Percentiles rank a stretch among this genome's conserved stretches.
Conservation (phyloP, 495 filamentous ascomycete genomes). For the Penicillium psychrofluorescens region DNA sequence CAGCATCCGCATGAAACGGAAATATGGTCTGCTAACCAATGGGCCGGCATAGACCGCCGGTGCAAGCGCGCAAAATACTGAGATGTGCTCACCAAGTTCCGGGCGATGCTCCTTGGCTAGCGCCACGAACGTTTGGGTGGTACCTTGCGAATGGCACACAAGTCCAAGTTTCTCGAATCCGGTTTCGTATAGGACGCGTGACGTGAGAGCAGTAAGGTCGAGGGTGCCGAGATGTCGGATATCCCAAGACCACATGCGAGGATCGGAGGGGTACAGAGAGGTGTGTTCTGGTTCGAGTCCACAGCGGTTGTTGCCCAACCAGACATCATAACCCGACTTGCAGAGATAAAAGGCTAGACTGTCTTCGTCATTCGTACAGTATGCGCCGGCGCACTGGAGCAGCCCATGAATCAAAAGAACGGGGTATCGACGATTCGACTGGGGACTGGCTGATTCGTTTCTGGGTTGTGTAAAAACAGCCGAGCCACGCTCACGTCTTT, state of each 20-base stretch:
- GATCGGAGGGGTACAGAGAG: conserved; percentile 62
- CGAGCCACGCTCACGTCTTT: conserved; percentile 25
- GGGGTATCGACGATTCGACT: conserved; percentile 63
- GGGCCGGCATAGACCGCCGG: conserved; percentile 90
- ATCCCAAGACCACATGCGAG: conserved; percentile 97
- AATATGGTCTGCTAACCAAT: conserved; percentile 77
- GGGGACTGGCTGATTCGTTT: conserved; percentile 1
- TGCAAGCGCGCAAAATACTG: conserved; percentile 87
- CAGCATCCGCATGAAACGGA: conserved; percentile 85
- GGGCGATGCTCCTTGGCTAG: conserved; percentile 89
- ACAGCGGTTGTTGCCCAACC: conserved; percentile 93
- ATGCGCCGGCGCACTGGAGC: conserved; percentile 81
- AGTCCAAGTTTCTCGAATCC: conserved; percentile 78
- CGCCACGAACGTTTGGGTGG: conserved; percentile 82
- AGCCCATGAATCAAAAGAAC: conserved; percentile 85
- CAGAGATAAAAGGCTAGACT: conserved; percentile 86
- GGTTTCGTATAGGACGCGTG: conserved; percentile 75
- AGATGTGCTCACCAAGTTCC: conserved; percentile 75
- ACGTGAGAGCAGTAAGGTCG: conserved; percentile 83
- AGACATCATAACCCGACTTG: conserved; percentile 93
- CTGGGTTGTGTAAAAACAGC: conserved; percentile 22
- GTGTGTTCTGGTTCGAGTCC: conserved; percentile 74
- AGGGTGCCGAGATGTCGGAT: conserved; percentile 89
- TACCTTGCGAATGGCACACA: conserved; percentile 86
- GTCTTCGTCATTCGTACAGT: conserved; percentile 84